Percentiles rank a stretch among this genome's conserved stretches.
These are phyloP conservation scores for Aspergillus nanangensis DNA, from an alignment of 495 filamentous ascomycete species.

Conservation along the genomic window DNA sequence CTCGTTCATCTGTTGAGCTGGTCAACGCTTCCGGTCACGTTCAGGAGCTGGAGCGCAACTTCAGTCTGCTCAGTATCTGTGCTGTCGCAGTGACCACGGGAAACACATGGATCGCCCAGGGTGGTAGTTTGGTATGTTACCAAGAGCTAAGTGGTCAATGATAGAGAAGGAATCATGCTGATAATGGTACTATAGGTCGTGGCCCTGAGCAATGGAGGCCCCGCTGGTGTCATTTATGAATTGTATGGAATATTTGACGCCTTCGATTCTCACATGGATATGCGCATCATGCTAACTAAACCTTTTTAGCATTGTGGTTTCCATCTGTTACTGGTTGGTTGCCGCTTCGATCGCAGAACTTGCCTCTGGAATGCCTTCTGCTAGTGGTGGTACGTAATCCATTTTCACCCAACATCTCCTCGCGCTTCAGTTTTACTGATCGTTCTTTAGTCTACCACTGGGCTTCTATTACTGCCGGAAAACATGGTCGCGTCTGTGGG, in stretches of 20 bases:
- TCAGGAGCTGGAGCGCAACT: constrained; percentile 58
- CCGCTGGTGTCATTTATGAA: constrained; percentile 50
- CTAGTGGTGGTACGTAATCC: constrained; percentile 52
- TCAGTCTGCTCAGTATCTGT: constrained; percentile 54
- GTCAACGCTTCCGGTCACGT: constrained; percentile 55
- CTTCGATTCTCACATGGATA: not conserved
- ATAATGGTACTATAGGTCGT: no score
- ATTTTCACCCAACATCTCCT: not conserved
- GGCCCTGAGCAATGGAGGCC: constrained; percentile 45
- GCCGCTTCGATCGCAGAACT: constrained; percentile 64
- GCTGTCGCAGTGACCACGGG: constrained; percentile 51
- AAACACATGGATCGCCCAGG: constrained; percentile 58
- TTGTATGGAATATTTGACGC: constrained; percentile 26
- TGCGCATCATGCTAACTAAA: constrained; percentile 8
- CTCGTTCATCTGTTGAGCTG: constrained; percentile 19
- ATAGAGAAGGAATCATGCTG: no score
- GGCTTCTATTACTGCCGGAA: constrained; percentile 72
- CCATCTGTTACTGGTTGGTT: constrained; percentile 48
- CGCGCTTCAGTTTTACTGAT: not conserved
- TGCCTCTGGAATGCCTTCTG: constrained; percentile 74
- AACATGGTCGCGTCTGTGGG: constrained; percentile 63
- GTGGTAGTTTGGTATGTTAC: constrained; percentile 39
- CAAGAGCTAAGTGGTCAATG: not conserved
- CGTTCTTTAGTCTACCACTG: constrained; percentile 64
- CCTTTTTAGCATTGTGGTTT: constrained; percentile 36